Base-by-base conservation (phyloP, 2,329 filamentous ascomycete genomes). In the Cladosporium sp. region DNA sequence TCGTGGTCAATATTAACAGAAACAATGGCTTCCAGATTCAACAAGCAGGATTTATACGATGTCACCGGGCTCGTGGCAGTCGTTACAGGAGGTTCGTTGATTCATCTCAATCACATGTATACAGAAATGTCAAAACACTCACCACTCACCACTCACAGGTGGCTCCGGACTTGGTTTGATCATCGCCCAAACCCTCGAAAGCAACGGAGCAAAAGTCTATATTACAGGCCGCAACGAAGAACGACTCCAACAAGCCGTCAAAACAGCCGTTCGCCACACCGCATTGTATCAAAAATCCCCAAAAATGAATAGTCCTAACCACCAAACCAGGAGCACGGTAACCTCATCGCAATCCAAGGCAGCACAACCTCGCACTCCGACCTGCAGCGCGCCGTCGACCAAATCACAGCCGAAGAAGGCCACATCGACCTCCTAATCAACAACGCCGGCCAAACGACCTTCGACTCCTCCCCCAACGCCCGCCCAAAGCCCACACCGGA, bases 361-460 rank as follows among this genome's bases (percentile, higher is more conserved):
- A 75, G 78, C 57, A 73, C 79, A 1, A 75, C 74, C 4, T 71
- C 73, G 19, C 73, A 73, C 22, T 61, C 67, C 0, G 77, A 76
- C 13, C 66, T 80, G 28, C 65, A 71, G 17, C 62, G 63, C 4
- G 76, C 73, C 3, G 78, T 75, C 12, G 68, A 71, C n/a, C 67
- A 68, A 1, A 74, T 82, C 42, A 69, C 73, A 5, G 60, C 67
- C 7, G 74, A 80, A 24, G 66, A 66, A 3, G 76, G 75, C 40
- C 74, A 79, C 61, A 74, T 83, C 57, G 79, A 83, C 63, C 73
- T 82, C 22, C 69, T 82, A 0, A 73, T 82, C 64, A 77, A 78
- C 65, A 82, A 82, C 61, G 79, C 79, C 15, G 80, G 80, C 24
- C 45, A 65, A 49, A 68, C 68, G 4, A 67, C 68, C 19, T 65